Conservation (phyloP, 805 yeast genomes). For the Candida maris region DNA sequence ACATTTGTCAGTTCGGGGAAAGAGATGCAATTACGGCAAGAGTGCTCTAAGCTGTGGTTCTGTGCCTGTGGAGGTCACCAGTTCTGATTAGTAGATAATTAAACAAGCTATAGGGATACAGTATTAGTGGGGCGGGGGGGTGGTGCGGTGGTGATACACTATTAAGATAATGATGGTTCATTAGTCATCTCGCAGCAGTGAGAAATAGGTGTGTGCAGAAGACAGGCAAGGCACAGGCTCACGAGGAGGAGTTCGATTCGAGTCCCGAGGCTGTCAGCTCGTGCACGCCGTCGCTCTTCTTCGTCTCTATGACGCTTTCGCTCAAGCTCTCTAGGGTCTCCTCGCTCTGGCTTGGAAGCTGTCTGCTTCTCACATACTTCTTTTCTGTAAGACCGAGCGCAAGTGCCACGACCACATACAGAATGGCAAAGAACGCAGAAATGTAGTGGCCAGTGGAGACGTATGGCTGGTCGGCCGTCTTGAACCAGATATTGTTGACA, state of each 20-base stretch:
- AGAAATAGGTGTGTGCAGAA: no score
- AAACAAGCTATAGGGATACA: no score
- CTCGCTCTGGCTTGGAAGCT: background rate
- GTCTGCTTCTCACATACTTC: conserved; percentile 5
- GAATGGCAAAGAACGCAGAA: conserved; percentile 14
- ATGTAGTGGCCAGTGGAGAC: conserved; percentile 22
- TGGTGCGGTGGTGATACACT: no score
- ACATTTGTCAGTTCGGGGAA: no score
- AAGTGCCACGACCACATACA: conserved; percentile 9
- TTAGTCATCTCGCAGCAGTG: no score
- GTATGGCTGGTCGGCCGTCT: conserved; percentile 16
- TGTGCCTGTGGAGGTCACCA: no score
- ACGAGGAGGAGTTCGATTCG: background rate
- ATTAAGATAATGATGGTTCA: no score
- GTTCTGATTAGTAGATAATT: no score
- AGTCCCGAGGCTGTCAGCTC: background rate
- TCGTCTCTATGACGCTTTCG: background rate
- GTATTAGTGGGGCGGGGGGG: no score
- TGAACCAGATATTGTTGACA: conserved; percentile 17
- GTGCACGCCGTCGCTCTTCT: background rate
- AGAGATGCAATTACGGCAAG: no score
- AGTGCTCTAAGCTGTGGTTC: no score
- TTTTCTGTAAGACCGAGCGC: conserved; percentile 10
- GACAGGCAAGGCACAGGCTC: no score
- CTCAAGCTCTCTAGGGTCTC: conserved; percentile 1